Evolutionary conservation across 2,329 filamentous ascomycete species (phyloP).

Genomic region (Plenodomus biglobosus): DNA sequence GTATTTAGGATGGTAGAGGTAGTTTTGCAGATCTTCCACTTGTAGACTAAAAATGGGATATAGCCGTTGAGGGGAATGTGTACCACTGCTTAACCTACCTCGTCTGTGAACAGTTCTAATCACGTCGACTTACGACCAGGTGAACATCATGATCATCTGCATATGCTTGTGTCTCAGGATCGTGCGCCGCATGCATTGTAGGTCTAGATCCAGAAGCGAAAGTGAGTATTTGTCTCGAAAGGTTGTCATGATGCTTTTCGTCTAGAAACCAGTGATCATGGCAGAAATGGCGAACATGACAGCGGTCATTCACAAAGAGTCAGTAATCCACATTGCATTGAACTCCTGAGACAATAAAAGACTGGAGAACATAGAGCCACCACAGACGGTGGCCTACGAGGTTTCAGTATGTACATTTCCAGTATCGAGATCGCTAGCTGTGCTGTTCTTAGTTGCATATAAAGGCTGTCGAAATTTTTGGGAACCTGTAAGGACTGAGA

Average conservation of each 20-base stretch:
- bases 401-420: conserved; percentile 3
- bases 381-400: conserved; percentile 30
- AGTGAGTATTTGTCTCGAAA: conserved; percentile 16
- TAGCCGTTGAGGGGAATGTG: conserved; percentile 31
- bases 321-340: conserved; percentile 23
- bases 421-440: background rate
- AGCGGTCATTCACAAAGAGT: conserved; percentile 28
- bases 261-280: conserved; percentile 34
- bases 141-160: conserved; percentile 34
- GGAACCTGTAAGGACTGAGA: conserved; percentile 31
- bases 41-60: no score
- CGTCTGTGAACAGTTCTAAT: background rate
- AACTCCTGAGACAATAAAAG: conserved; percentile 21
- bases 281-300: conserved; percentile 32
- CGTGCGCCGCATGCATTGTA: conserved; percentile 19
- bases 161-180: conserved; percentile 29
- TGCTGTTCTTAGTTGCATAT: background rate
- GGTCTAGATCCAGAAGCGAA: conserved; percentile 21
- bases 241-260: conserved; percentile 34
- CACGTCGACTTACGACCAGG: conserved; percentile 21
- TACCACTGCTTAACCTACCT: no score
- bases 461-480: conserved; percentile 5
- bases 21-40: no score
- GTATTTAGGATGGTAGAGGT: no score
- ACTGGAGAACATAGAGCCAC: conserved; percentile 25